Conservation (phyloP, 139 green algal species). For the Coccomyxa sp. region DNA sequence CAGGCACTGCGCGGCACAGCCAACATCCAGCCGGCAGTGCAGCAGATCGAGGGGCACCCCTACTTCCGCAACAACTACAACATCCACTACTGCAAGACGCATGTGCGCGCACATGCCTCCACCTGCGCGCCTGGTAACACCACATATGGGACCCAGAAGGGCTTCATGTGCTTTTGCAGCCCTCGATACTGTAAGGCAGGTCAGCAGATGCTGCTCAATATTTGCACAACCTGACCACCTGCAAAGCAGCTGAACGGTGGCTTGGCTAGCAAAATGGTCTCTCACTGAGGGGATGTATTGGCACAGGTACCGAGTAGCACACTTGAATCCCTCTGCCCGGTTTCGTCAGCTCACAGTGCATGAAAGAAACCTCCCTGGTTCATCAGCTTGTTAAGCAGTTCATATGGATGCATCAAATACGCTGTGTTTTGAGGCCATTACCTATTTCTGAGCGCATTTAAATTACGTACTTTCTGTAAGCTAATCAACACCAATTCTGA, state of each 20-base stretch:
- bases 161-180: not conserved
- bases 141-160: not conserved
- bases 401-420: not conserved
- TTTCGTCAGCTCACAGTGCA: not conserved
- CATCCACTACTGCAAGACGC: conserved; percentile 19
- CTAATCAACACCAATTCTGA: not conserved
- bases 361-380: conserved; percentile 25
- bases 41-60: conserved; percentile 90
- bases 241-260: too few species aligned
- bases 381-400: conserved; percentile 6
- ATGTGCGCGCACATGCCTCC: not conserved
- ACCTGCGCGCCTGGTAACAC: not conserved
- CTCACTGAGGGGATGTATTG: too few species aligned
- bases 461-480: too few species aligned
- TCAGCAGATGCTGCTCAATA: too few species aligned
- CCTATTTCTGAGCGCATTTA: too few species aligned
- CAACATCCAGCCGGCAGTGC: conserved; percentile 51
- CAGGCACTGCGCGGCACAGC: conserved; percentile 41
- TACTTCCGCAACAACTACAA: conserved; percentile 83
- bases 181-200: not conserved
- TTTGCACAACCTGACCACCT: too few species aligned
- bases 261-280: too few species aligned
- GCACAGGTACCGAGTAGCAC: too few species aligned
- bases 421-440: too few species aligned
- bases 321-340: too few species aligned